Base-by-base conservation (phyloP, 371 early-diverging fungal species). In the Mucor indicus region DNA sequence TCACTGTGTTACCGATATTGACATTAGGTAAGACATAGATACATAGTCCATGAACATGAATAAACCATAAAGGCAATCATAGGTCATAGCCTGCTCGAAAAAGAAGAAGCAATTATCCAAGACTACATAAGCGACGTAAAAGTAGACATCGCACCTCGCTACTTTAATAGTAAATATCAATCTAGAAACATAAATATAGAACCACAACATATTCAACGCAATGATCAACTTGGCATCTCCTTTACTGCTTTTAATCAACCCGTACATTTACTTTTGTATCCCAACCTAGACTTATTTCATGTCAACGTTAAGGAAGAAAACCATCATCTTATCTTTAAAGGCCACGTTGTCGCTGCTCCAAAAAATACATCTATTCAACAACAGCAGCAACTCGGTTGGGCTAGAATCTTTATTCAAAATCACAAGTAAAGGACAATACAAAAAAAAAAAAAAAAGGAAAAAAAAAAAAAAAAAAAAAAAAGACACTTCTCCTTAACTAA, bases 281-380 rank as follows among this genome's bases (percentile, higher is more conserved):
- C 89, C 22, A 89, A 92, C 67, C 15, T 50, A 17, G 85, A 87
- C 33, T 53, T 93, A 29, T 62, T 92, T 36, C 92, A 91, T 60
- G 19, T 45, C 24, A 23, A 36, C 30, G 12, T 12, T 8, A 29
- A 12, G 30, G 30, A 29, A 6, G 12, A 29, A 29, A 29, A 29
- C 8, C 30, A 12, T 12, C 32, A 17, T 13, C 13, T 24, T 0
- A 41, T 54, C 4, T 62, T 57, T 23, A 56, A 51, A 21, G 57
- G 62, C 2, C 31, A 49, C 30, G 50, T 41, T 13, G 32, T 44
- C n/a, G 16, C n/a, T n/a, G 35, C 11, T 21, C 27, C 38, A 6
- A 35, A 38, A 4, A 29, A 38, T 22, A 20, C 20, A 5, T 48
- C 21, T 22, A n/a, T 43, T 13, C 35, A 45, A 48, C n/a, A n/a